A percentile compares a stretch with the other conserved stretches of the same genome.
These are phyloP conservation scores for Raffaelea deltoideospora DNA, from an alignment of 2,329 filamentous ascomycete species.

Conservation along the genomic window DNA sequence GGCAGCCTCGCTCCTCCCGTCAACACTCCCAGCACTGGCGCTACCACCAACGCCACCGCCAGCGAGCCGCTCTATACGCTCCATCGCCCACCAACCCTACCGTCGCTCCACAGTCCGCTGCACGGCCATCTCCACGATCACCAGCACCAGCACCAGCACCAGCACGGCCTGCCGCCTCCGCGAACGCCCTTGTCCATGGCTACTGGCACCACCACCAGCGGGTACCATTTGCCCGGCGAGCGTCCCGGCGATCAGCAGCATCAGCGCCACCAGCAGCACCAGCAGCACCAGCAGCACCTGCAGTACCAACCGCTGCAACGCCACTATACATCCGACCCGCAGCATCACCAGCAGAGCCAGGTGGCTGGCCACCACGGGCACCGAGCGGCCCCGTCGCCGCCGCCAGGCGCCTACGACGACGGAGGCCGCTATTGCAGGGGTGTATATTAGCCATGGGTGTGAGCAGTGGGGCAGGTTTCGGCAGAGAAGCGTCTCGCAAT, in stretches of 20 bases:
- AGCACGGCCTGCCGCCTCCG: not conserved
- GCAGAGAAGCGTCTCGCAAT: no score
- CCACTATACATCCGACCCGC: not conserved
- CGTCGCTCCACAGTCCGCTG: not conserved
- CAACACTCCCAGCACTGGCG: not conserved
- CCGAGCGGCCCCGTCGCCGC: no score
- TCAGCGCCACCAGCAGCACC: not conserved
- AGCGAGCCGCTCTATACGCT: not conserved
- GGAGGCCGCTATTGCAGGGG: no score
- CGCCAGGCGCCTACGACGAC: no score
- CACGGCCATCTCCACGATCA: not conserved
- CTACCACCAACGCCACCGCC: not conserved
- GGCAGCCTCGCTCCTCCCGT: no score
- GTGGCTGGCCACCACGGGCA: not conserved
- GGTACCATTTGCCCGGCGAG: no score
- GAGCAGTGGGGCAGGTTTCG: no score
- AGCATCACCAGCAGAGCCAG: conserved; percentile 6
- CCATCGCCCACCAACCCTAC: not conserved
- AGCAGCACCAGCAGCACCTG: not conserved
- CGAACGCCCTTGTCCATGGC: not conserved
- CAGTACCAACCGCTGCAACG: not conserved
- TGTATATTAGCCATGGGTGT: no score
- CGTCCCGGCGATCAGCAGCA: not conserved
- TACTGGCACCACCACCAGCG: no score
- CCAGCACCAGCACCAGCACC: conserved; percentile 7